A percentile compares a stretch with the other conserved stretches of the same genome.
These are phyloP conservation scores for Hymenoscyphus linearis DNA, from an alignment of 2,329 filamentous ascomycete species.

Conservation along the genomic window DNA sequence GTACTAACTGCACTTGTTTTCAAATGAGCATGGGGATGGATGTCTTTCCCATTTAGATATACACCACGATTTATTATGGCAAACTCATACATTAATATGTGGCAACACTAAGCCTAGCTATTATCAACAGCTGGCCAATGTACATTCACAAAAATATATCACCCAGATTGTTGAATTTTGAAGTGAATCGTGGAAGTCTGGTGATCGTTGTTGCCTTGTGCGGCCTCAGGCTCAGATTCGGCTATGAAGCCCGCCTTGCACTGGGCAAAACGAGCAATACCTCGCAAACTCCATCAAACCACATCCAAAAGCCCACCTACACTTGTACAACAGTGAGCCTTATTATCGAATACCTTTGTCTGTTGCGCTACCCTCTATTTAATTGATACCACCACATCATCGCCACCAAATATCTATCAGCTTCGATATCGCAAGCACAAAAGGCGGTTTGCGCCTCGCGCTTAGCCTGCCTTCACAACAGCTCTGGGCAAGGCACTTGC, in stretches of 20 bases:
- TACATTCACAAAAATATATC: no score
- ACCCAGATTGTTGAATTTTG: no score
- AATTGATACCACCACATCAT: background rate
- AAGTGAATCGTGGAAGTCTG: no score
- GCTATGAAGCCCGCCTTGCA: background rate
- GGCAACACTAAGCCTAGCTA: no score
- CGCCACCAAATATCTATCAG: background rate
- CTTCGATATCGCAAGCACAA: slow-evolving; percentile 9
- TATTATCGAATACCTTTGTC: background rate
- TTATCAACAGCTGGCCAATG: no score
- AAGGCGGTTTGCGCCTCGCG: slow-evolving; percentile 19
- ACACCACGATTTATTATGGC: no score
- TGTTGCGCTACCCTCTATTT: background rate
- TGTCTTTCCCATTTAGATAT: no score
- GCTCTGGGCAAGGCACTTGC: slow-evolving; percentile 2
- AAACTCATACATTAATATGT: no score
- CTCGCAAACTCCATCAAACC: background rate
- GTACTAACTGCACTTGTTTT: no score
- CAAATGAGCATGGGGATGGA: no score
- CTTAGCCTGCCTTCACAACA: slow-evolving; percentile 17
- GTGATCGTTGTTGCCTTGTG: background rate
- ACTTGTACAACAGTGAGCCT: background rate
- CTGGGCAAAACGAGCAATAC: background rate
- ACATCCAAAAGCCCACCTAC: background rate
- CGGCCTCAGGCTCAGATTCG: background rate